These are phyloP conservation scores for barrel medic (Medicago truncatula) DNA, from an alignment of 306 rosid genomes.

Conservation along the genomic window DNA sequence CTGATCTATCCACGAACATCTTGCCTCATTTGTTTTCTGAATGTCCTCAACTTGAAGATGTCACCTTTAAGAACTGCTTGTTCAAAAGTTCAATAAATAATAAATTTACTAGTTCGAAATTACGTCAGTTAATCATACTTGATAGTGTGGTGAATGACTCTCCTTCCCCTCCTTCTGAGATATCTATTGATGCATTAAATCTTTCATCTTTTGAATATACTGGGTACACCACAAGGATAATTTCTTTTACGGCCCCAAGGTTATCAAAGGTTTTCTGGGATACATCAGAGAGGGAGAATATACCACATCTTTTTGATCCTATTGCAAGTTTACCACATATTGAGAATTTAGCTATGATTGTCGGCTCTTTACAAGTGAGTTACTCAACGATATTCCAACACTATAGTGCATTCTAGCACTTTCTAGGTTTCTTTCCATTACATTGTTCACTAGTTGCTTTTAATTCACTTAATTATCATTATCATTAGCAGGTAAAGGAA, in stretches of 20 bases:
- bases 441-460: too few species aligned
- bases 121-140: neutral
- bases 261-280: neutral
- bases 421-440: too few species aligned
- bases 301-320: neutral
- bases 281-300: neutral
- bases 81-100: too few species aligned
- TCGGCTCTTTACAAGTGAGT: neutral
- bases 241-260: neutral
- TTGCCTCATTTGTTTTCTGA: neutral
- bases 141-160: neutral
- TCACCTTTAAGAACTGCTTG: neutral
- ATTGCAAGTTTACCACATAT: neutral
- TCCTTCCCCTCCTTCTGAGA: too few species aligned
- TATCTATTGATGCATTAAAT: neutral
- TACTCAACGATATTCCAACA: too few species aligned
- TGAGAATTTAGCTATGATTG: neutral
- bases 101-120: neutral
- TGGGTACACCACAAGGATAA: neutral
- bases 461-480: too few species aligned
- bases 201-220: neutral
- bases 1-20: fast-evolving
- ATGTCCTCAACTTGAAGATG: neutral
- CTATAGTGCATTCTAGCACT: too few species aligned
- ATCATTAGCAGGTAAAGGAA: too few species aligned